Conservation (phyloP, 768 basidiomycete species). For the Crepidotus variabilis region DNA sequence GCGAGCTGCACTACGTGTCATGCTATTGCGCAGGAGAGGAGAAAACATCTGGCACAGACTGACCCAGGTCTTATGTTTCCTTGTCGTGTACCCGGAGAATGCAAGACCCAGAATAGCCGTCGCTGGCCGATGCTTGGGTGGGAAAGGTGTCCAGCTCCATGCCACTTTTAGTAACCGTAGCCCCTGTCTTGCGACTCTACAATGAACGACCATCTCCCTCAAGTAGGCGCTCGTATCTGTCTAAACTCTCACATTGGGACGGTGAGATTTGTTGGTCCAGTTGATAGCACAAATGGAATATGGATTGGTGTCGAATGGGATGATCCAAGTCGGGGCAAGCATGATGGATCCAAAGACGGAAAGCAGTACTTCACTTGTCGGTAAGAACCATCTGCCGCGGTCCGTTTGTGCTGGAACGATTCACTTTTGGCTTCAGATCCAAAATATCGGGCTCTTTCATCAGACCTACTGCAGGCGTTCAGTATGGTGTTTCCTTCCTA, state of each 20-base stretch:
- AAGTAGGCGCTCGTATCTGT: conserved; percentile 51
- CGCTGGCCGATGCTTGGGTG: conserved; percentile 12
- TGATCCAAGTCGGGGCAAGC: conserved; percentile 77
- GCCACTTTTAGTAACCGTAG: conserved; percentile 24
- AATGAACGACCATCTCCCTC: conserved; percentile 25
- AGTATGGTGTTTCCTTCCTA: conserved; percentile 68
- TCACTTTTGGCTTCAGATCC: conserved; percentile 36
- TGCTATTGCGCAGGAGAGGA: conserved; percentile 30
- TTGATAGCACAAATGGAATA: conserved; percentile 56
- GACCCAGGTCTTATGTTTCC: background rate
- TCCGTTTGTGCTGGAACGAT: conserved; percentile 9
- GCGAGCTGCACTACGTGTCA: conserved; percentile 36
- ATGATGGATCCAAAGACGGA: conserved; percentile 79
- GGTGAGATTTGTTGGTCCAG: conserved; percentile 62
- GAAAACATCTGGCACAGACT: conserved; percentile 24
- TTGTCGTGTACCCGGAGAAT: background rate
- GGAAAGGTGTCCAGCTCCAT: conserved; percentile 1
- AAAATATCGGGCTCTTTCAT: conserved; percentile 76
- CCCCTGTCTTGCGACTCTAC: conserved; percentile 13
- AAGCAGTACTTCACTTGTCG: conserved; percentile 74
- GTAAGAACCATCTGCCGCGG: conserved; percentile 38
- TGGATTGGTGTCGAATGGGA: conserved; percentile 99
- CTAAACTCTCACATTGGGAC: conserved; percentile 59
- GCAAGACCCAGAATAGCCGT: conserved; percentile 11
- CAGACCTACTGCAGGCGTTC: conserved; percentile 57